Conservation (phyloP, 2,329 filamentous ascomycete genomes). For the Trematosphaeria pertusa region DNA sequence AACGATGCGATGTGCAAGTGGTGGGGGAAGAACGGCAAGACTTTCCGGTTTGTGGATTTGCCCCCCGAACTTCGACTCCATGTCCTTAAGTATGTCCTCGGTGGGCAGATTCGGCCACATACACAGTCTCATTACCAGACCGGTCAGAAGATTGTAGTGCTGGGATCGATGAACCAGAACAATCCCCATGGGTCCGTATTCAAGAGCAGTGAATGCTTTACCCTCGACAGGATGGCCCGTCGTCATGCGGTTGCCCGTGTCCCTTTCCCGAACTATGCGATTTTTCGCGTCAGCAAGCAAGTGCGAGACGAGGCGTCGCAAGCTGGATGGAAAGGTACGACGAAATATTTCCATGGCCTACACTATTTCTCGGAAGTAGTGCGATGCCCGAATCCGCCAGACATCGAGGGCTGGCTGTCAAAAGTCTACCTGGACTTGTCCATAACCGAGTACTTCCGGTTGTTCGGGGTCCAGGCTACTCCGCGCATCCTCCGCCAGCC, state of each 20-base stretch:
- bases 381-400: background rate
- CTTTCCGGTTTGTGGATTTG: constrained; percentile 4
- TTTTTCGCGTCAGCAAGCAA: constrained; percentile 17
- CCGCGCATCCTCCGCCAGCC: background rate
- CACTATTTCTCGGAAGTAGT: background rate
- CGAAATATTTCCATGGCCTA: constrained; percentile 2
- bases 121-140: background rate
- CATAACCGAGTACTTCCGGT: background rate
- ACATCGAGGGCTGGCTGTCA: background rate
- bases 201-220: background rate
- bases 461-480: background rate
- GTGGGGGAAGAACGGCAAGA: constrained; percentile 4
- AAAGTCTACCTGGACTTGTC: constrained; percentile 4
- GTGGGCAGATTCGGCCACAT: background rate
- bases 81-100: constrained; percentile 2
- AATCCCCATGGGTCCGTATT: too few species aligned
- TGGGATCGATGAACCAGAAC: too few species aligned
- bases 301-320: constrained; percentile 9
- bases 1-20: too few species aligned
- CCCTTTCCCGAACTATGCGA: constrained; percentile 13
- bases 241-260: background rate
- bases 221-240: background rate
- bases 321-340: constrained; percentile 1
- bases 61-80: background rate
- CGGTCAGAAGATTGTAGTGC: background rate